Conservation (phyloP, 805 yeast genomes). For the Ascoidea asiatica region DNA sequence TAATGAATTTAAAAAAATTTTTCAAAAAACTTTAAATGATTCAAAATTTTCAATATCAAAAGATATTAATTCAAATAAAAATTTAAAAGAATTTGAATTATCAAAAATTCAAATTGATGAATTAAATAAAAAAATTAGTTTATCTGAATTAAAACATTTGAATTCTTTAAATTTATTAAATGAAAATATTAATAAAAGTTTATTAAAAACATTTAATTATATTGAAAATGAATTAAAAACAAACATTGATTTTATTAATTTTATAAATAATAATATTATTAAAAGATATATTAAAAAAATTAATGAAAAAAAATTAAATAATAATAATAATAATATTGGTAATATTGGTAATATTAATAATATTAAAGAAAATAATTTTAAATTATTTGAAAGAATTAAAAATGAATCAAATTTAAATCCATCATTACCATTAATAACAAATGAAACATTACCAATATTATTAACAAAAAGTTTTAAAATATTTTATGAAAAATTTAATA, state of each 20-base stretch:
- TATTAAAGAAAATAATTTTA: neutral
- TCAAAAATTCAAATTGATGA: neutral
- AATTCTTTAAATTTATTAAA: neutral
- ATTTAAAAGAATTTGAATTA: neutral
- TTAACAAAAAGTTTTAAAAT: neutral
- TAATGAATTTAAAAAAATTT: neutral
- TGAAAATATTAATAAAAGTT: constrained; percentile 1
- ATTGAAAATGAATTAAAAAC: constrained; percentile 2
- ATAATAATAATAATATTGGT: neutral
- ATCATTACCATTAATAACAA: neutral
- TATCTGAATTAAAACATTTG: neutral
- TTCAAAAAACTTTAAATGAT: neutral
- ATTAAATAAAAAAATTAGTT: neutral
- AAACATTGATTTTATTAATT: constrained; percentile 5
- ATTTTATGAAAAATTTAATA: constrained; percentile 1
- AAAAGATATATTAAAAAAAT: constrained; percentile 1
- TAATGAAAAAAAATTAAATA: neutral
- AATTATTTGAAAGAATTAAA: neutral
- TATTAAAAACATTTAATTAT: constrained; percentile 5
- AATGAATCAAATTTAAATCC: neutral
- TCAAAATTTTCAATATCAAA: neutral
- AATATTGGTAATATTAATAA: neutral
- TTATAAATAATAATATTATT: constrained; percentile 1
- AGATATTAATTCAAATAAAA: neutral
- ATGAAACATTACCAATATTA: constrained; percentile 2